Conservation (phyloP, 352 stramenopile genomes). For the Phytophthora hybrid region DNA sequence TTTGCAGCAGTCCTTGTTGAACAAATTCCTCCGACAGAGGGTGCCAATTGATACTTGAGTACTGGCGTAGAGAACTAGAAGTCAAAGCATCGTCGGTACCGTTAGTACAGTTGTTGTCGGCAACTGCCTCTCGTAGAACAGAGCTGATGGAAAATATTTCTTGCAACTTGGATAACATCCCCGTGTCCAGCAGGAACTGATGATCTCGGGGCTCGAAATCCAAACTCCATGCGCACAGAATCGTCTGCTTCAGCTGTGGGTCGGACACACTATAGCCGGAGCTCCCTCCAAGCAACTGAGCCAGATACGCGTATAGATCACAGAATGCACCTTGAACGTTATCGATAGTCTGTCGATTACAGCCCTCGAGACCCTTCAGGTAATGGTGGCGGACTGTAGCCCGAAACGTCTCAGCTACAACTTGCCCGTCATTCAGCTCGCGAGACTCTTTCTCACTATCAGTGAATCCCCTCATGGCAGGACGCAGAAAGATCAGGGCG, state of each 20-base stretch:
- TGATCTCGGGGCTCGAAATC: constrained; percentile 89
- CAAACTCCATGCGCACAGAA: constrained; percentile 83
- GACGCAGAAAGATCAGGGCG: constrained; percentile 83
- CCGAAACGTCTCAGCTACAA: constrained; percentile 85
- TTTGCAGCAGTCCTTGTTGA: constrained; percentile 72
- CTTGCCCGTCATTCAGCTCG: constrained; percentile 77
- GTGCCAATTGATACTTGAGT: constrained; percentile 76
- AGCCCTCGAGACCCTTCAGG: constrained; percentile 88
- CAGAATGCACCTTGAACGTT: constrained; percentile 75
- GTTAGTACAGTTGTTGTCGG: constrained; percentile 23
- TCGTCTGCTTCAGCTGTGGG: constrained; percentile 75
- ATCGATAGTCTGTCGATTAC: constrained; percentile 66
- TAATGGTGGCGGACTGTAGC: constrained; percentile 89
- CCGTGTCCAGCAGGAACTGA: constrained; percentile 79
- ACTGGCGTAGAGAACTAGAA: constrained; percentile 12
- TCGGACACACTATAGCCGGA: constrained; percentile 46
- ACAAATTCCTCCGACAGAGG: constrained; percentile 84
- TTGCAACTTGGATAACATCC: constrained; percentile 77
- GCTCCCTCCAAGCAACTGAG: constrained; percentile 55
- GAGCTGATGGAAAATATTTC: constrained; percentile 81
- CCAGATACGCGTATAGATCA: constrained; percentile 78
- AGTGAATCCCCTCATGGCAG: constrained; percentile 85
- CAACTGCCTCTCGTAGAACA: constrained; percentile 48
- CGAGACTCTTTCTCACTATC: constrained; percentile 87
- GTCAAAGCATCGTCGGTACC: constrained; percentile 8